Conservation (phyloP, 345 rosid species). For the Limnanthes douglasii region DNA sequence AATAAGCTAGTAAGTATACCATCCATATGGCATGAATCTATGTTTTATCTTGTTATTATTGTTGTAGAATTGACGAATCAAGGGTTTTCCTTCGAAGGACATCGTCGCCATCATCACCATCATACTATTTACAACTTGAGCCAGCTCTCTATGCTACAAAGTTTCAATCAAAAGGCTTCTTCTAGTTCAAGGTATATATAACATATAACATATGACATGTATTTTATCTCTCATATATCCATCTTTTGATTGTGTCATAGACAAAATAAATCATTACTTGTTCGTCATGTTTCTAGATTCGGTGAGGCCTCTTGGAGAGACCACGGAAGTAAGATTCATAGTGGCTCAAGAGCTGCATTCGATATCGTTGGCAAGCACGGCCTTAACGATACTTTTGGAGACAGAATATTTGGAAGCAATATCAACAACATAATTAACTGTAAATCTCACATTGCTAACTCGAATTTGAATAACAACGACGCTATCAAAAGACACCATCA, state of each 20-base stretch:
- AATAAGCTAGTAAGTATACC: constrained; percentile 16
- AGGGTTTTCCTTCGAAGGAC: constrained; percentile 28
- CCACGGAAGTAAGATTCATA: constrained; percentile 14
- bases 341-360: constrained; percentile 9
- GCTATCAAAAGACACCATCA: constrained; percentile 9
- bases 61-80: constrained; percentile 20
- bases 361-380: too few relatives aligned
- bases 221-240: not conserved
- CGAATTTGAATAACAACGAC: constrained; percentile 5
- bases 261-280: not conserved
- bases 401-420: constrained; percentile 10
- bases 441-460: constrained; percentile 8
- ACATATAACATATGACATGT: not conserved
- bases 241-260: not conserved
- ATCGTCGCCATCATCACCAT: too few relatives aligned
- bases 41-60: not conserved
- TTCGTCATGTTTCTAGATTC: constrained; percentile 14
- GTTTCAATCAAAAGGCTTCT: constrained; percentile 33
- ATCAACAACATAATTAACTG: constrained; percentile 14
- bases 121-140: constrained; percentile 37
- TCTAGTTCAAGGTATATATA: constrained; percentile 18
- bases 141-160: constrained; percentile 48
- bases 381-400: too few relatives aligned
- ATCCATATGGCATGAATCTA: not conserved
- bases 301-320: constrained; percentile 32